These are phyloP conservation scores for Apostasia shenzhenica DNA, from an alignment of 106 monocot species.

Conservation along the genomic window DNA sequence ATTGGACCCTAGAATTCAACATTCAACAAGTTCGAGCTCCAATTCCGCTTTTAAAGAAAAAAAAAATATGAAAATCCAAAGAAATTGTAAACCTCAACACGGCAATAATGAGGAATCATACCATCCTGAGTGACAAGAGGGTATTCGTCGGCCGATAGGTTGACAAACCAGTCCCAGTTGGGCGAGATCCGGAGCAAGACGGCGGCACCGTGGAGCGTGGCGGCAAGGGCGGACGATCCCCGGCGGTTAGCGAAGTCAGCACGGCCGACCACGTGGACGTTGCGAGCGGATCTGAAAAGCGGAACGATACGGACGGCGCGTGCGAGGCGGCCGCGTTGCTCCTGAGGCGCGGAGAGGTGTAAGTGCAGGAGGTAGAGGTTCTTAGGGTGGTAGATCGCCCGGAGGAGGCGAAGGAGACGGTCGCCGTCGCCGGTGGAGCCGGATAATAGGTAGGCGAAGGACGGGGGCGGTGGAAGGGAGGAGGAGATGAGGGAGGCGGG, in stretches of 20 bases:
- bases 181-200: constrained; percentile 31
- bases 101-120: constrained; percentile 8
- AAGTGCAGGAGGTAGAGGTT: constrained; percentile 72
- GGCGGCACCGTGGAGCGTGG: constrained; percentile 58
- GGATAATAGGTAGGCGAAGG: constrained; percentile 55
- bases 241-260: constrained; percentile 46
- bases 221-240: constrained; percentile 55
- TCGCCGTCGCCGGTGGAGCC: constrained; percentile 32
- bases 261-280: constrained; percentile 52
- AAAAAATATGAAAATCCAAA: not conserved
- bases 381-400: constrained; percentile 49
- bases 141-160: constrained; percentile 61
- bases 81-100: not conserved
- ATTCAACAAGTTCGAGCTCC: not conserved
- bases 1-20: too few species aligned
- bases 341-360: constrained; percentile 34
- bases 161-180: constrained; percentile 70
- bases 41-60: not conserved
- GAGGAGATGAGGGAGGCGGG: constrained; percentile 1
- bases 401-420: constrained; percentile 64
- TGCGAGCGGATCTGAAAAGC: constrained; percentile 22
- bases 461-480: constrained; percentile 33
- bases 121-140: constrained; percentile 90
- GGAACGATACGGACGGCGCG: constrained; percentile 13
- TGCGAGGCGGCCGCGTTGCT: constrained; percentile 38